Evolutionary conservation across 192 early-diverging fungal species (phyloP).

Genomic region (Neocallimastix lanati): DNA sequence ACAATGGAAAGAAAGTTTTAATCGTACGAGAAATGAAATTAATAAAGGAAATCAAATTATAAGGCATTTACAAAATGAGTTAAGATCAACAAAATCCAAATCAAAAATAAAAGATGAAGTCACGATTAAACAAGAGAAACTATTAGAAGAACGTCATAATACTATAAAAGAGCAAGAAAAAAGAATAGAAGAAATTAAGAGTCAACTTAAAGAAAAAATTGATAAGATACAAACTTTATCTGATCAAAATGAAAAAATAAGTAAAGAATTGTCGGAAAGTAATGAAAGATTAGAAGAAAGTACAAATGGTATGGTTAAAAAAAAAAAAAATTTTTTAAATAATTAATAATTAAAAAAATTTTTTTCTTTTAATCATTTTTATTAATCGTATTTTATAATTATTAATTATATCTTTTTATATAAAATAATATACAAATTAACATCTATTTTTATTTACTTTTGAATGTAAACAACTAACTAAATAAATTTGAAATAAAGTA

Average conservation of each 20-base stretch:
- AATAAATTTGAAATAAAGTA: too few relatives aligned
- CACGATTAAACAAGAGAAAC: background rate
- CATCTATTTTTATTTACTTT: too few relatives aligned
- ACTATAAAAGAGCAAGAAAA: background rate
- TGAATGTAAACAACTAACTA: too few relatives aligned
- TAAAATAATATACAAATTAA: too few relatives aligned
- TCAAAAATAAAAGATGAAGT: background rate
- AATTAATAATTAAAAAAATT: too few relatives aligned
- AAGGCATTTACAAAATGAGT: background rate
- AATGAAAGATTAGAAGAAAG: background rate
- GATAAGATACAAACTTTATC: background rate
- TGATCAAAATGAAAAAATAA: background rate
- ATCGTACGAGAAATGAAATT: background rate
- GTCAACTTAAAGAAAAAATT: background rate
- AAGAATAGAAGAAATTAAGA: background rate
- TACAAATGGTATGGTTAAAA: background rate
- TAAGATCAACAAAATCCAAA: background rate
- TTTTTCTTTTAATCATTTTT: too few relatives aligned
- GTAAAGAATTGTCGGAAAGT: background rate
- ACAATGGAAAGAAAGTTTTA: background rate
- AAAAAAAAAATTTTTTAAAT: too few relatives aligned
- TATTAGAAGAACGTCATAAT: background rate
- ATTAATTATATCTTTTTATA: too few relatives aligned
- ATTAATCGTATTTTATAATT: too few relatives aligned
- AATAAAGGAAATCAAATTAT: background rate